phyloP scores from a whole-genome alignment of 805 yeast genomes.

The Debaryomyces castellii region DNA sequence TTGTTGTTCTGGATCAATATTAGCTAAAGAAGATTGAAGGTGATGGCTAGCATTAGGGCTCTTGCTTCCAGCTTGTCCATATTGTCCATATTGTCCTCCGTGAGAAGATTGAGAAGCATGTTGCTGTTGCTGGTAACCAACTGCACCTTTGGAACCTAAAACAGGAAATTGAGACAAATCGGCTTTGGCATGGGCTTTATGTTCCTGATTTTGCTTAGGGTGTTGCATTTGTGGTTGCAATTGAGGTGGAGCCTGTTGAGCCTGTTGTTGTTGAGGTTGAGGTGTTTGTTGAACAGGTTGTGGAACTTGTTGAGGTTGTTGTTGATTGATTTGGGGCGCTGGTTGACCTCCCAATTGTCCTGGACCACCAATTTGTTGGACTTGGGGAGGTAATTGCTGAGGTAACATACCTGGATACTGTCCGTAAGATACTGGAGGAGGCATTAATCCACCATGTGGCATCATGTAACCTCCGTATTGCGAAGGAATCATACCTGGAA shows the following conservation, averaged over 20 bases:
- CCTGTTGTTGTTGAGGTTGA: slow-evolving; percentile 4
- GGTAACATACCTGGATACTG: slow-evolving; percentile 27
- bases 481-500: slow-evolving; percentile 32
- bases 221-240: slow-evolving; percentile 8
- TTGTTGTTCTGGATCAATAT: slow-evolving; percentile 70
- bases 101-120: slow-evolving; percentile 26
- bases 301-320: slow-evolving; percentile 9
- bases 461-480: slow-evolving; percentile 41
- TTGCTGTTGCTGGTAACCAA: background rate
- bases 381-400: slow-evolving; percentile 18
- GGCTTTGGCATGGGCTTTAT: slow-evolving; percentile 12
- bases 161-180: slow-evolving; percentile 55
- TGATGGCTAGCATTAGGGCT: slow-evolving; percentile 20
- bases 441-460: slow-evolving; percentile 38
- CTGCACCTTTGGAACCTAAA: slow-evolving; percentile 44
- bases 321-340: slow-evolving; percentile 12
- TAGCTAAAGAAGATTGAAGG: slow-evolving; percentile 24
- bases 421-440: slow-evolving; percentile 36
- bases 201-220: slow-evolving; percentile 5
- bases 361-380: slow-evolving; percentile 5
- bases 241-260: slow-evolving; percentile 1
- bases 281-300: slow-evolving; percentile 9
- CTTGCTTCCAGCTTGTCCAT: slow-evolving; percentile 12
- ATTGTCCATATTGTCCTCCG: slow-evolving; percentile 12
- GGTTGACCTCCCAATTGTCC: slow-evolving; percentile 6